phyloP scores from a whole-genome alignment of 2,329 filamentous ascomycete genomes.

The Paecilomyces dactylethromorphus region DNA sequence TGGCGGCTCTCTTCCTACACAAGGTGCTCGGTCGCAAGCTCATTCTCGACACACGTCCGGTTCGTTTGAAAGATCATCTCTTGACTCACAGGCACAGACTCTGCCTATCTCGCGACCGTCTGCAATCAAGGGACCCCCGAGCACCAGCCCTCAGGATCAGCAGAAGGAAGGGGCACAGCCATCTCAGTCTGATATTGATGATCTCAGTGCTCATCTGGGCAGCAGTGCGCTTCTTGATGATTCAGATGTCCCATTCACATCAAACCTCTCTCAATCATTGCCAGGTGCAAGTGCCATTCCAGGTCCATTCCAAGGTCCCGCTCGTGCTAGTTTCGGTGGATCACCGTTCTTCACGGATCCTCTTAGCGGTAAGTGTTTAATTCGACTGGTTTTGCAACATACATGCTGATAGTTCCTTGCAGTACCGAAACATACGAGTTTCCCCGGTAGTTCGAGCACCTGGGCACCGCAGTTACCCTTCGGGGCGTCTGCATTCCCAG shows the following conservation, averaged over 20 bases:
- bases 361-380: slow-evolving; percentile 29
- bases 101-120: slow-evolving; percentile 76
- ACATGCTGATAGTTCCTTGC: slow-evolving; percentile 4
- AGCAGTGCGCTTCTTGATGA: slow-evolving; percentile 80
- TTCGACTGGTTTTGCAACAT: slow-evolving; percentile 2
- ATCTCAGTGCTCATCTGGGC: slow-evolving; percentile 72
- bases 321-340: slow-evolving; percentile 36
- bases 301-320: slow-evolving; percentile 37
- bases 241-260: slow-evolving; percentile 61
- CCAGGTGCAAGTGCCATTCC: slow-evolving; percentile 48
- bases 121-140: slow-evolving; percentile 82
- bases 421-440: slow-evolving; percentile 28
- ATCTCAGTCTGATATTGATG: slow-evolving; percentile 57
- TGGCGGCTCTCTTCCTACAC: slow-evolving; percentile 24
- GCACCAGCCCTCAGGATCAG: slow-evolving; percentile 52
- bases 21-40: slow-evolving; percentile 38
- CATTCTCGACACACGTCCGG: slow-evolving; percentile 73
- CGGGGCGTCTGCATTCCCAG: slow-evolving; percentile 30
- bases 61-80: slow-evolving; percentile 51
- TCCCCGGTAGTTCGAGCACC: slow-evolving; percentile 24
- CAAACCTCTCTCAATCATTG: slow-evolving; percentile 36
- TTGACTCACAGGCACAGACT: slow-evolving; percentile 54
- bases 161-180: slow-evolving; percentile 34
- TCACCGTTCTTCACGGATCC: slow-evolving; percentile 38
- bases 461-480: slow-evolving; percentile 33